A percentile compares a stretch with the other conserved stretches of the same genome.
These are phyloP conservation scores for Calendula officinalis DNA, from an alignment of 129 eudicot genomes.

Conservation along the genomic window DNA sequence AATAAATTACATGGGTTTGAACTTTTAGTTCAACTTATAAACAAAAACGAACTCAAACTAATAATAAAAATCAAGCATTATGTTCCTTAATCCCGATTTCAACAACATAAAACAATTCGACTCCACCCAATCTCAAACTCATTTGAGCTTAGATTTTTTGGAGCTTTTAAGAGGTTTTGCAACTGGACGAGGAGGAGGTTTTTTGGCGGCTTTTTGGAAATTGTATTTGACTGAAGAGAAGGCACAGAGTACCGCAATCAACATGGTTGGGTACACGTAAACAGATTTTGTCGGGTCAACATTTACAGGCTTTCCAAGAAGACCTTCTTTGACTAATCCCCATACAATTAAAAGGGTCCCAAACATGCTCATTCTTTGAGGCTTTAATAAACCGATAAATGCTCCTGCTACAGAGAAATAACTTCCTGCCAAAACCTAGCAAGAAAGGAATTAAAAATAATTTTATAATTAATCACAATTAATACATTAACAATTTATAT, in stretches of 20 bases:
- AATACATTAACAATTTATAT: neutral
- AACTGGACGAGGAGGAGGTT: slow-evolving; percentile 43
- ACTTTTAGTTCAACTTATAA: neutral
- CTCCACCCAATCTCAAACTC: slow-evolving; percentile 17
- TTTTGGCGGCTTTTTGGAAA: slow-evolving; percentile 47
- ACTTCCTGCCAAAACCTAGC: slow-evolving; percentile 93
- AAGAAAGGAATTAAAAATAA: neutral
- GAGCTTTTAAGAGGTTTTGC: slow-evolving; percentile 88
- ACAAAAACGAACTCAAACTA: slow-evolving; percentile 11
- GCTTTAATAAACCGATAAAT: slow-evolving; percentile 66
- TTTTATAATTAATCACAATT: neutral
- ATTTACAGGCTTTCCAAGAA: slow-evolving; percentile 64
- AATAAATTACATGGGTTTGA: neutral
- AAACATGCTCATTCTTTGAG: slow-evolving; percentile 98
- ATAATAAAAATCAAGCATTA: neutral
- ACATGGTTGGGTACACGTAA: slow-evolving; percentile 89
- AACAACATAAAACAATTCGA: slow-evolving; percentile 1
- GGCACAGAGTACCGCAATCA: slow-evolving; percentile 70
- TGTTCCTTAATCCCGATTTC: slow-evolving; percentile 1
- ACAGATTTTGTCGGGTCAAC: slow-evolving; percentile 64
- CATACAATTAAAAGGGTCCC: slow-evolving; percentile 84
- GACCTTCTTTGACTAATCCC: slow-evolving; percentile 96
- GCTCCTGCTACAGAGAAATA: slow-evolving; percentile 92
- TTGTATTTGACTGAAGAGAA: slow-evolving; percentile 83
- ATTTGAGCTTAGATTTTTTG: slow-evolving; percentile 76